Base-by-base conservation (phyloP, 371 early-diverging fungal genomes). In the Mucor sp. region DNA sequence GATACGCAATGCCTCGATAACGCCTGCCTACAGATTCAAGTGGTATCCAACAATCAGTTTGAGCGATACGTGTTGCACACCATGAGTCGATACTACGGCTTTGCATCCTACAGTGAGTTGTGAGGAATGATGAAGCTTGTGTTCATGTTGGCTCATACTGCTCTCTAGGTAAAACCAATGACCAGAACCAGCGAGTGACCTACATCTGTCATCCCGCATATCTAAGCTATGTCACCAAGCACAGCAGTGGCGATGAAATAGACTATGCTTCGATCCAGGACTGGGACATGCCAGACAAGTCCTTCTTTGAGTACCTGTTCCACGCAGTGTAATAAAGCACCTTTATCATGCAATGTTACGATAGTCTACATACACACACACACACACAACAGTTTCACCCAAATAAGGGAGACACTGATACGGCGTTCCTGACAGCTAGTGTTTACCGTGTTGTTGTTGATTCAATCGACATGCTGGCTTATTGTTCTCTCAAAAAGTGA, bases 301-400 rank as follows among this genome's bases (percentile, higher is more conserved):
- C 72, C 3, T 77, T 77, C 33, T 77, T 62, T 65, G 74, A 74
- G 41, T 76, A 76, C 66, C 60, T 76, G 50, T 74, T 74, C 32
- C 41, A 65, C 58, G 6, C 30, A n/a, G 53, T 53, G 53, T 53
- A 53, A 53, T 53, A 48, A 48, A 48, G 12, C 17, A 48, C 6
- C 48, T 23, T 48, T 23, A 23, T 48, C 25, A 53, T 53, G 53
- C 53, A 27, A 53, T 53, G 53, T 53, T 53, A 53, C 53, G 27
- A 8, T 53, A 53, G 53, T 53, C 23, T 27, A 11, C 14, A 1
- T 50, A 6, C 14, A 14, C 21, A 44, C 12, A 44, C 44, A 44
- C 7, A n/a, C 19, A 47, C 14, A 27, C 53, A 53, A 4, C 41
- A 25, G 53, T 53, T 4, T 53, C 25, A 53, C 41, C 41, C 41